Evolutionary conservation across 2,329 filamentous ascomycete genomes (phyloP).

Genomic region (Epichloe scottii): DNA sequence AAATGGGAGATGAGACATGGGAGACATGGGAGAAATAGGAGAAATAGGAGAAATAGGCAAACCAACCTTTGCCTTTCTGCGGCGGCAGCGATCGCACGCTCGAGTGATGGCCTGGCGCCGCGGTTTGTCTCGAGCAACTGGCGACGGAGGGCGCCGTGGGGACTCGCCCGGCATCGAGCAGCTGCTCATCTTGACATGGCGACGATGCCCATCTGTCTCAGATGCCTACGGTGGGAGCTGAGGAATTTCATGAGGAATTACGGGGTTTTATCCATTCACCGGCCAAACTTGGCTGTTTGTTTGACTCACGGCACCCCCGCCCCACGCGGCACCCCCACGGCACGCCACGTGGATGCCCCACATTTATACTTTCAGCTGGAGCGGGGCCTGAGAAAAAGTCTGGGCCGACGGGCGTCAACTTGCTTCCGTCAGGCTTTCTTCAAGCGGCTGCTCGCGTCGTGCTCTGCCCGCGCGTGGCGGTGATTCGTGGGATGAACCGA

Average conservation of each 20-base stretch:
- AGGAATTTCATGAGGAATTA: background rate
- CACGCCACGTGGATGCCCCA: slow-evolving; percentile 6
- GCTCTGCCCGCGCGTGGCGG: no score
- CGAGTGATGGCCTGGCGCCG: slow-evolving; percentile 13
- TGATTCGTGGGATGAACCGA: no score
- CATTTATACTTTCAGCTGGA: slow-evolving; percentile 2
- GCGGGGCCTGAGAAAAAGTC: background rate
- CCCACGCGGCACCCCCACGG: no score
- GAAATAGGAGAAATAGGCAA: background rate
- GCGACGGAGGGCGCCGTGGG: slow-evolving; percentile 8
- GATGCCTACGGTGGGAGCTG: background rate
- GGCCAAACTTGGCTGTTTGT: background rate
- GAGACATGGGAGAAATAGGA: background rate
- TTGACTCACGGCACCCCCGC: no score
- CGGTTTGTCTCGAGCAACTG: slow-evolving; percentile 5
- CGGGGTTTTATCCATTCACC: slow-evolving; percentile 4
- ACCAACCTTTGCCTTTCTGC: slow-evolving; percentile 23
- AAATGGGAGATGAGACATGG: no score
- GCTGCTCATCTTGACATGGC: slow-evolving; percentile 6
- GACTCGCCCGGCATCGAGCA: slow-evolving; percentile 8
- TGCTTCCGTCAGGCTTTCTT: no score
- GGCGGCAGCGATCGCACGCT: slow-evolving; percentile 24
- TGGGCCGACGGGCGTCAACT: background rate
- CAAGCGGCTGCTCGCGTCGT: no score
- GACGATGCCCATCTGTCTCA: background rate